These are phyloP conservation scores for Ceratocystis smalleyi DNA, from an alignment of 2,329 filamentous ascomycete genomes.

Conservation along the genomic window DNA sequence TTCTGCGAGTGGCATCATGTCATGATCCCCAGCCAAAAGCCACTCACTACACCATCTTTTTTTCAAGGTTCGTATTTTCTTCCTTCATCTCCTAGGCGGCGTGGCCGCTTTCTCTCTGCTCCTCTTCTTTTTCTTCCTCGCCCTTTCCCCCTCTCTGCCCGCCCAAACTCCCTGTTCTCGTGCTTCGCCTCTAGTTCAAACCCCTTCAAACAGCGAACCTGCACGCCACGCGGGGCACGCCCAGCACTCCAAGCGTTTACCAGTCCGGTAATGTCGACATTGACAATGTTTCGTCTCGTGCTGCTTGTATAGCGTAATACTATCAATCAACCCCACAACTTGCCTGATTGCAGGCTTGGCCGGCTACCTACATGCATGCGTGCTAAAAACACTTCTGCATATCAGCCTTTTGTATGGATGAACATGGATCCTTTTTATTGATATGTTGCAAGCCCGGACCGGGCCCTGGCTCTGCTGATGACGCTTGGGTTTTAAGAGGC, in stretches of 20 bases:
- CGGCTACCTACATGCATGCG: not conserved
- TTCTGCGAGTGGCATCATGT: not conserved
- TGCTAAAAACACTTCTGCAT: not conserved
- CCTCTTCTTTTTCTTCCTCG: not conserved
- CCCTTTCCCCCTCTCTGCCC: not conserved
- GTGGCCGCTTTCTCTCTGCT: not conserved
- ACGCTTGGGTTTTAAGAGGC: not conserved
- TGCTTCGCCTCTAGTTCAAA: not conserved
- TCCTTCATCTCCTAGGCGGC: not conserved
- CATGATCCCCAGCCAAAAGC: not conserved
- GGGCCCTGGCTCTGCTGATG: not conserved
- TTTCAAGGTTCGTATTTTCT: not conserved
- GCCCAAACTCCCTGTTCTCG: not conserved
- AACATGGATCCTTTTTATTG: slow-evolving; percentile 6
- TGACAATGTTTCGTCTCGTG: not conserved
- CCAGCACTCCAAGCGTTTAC: not conserved
- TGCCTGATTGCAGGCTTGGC: too few relatives aligned
- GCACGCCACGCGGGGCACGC: not conserved
- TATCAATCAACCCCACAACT: too few relatives aligned
- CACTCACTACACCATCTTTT: not conserved
- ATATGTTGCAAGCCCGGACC: not conserved
- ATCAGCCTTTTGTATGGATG: slow-evolving; percentile 1
- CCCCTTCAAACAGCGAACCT: not conserved
- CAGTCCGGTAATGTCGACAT: slow-evolving; percentile 3
- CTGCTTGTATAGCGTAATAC: not conserved